Base-by-base conservation (phyloP, 1,284 basidiomycete species). In the Ganoderma lingzhi region DNA sequence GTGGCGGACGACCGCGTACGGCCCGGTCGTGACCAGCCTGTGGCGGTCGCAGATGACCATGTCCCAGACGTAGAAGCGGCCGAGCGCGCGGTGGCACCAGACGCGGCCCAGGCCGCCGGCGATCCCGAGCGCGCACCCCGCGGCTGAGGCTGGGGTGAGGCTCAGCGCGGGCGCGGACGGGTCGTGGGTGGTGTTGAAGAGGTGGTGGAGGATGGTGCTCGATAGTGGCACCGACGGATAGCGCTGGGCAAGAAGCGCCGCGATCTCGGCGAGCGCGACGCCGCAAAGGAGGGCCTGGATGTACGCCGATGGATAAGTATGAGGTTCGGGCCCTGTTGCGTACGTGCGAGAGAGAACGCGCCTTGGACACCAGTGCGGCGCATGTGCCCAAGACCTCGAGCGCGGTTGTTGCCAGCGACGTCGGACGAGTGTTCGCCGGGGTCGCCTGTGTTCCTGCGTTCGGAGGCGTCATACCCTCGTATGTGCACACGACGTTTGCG, bases 1-100 rank as follows among this genome's bases (percentile, higher is more conserved):
- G 58, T 75, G 74, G 32, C 74, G 72, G 17, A 73, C 67, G 39
- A 69, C 41, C 6, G 64, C 42, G 64, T 75, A 75, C 5, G 72
- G 70, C 6, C 73, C 73, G 35, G 63, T 66, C 3, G 73, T 75
- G 58, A 74, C 60, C 28, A 73, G 65, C 59, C 68, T 45, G 64
- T 73, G 71, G 39, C 66, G 65, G 37, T 64, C 37, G 10, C 62
- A 63, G 14, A 71, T 37, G 39, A 66, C 58, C 17, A 71, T 53
- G 55, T 73, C 66, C 70, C 65, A 72, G 15, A 66, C 70, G 60
- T 70, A 73, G 60, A 68, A 62, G 23, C 62, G 61, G 35, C 69
- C 70, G 14, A 72, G 68, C 23, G 51, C 12, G 28, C 68, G 65
- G 44, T 66, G 64, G 53, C 68, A 71, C 9, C 37, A 56, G 6